Conservation (phyloP, 2,329 filamentous ascomycete species). For the Periconia sp. region DNA sequence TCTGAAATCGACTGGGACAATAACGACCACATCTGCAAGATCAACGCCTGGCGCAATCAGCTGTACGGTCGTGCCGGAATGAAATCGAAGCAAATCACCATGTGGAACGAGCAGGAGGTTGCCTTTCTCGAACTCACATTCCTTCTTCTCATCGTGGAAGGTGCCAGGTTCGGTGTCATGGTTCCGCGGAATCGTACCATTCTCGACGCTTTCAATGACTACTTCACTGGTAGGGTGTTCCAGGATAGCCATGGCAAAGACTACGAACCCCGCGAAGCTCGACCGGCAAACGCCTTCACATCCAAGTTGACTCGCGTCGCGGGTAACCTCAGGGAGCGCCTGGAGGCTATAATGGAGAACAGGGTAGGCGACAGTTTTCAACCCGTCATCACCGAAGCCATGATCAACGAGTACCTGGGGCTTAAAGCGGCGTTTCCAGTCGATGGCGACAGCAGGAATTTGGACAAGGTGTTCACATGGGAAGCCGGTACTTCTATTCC, state of each 20-base stretch:
- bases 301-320: slow-evolving; percentile 20
- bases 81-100: slow-evolving; percentile 12
- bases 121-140: slow-evolving; percentile 21
- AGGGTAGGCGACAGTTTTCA: slow-evolving; percentile 12
- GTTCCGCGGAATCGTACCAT: slow-evolving; percentile 8
- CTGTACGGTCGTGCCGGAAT: slow-evolving; percentile 24
- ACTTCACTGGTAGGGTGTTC: slow-evolving; percentile 11
- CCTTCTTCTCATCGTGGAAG: slow-evolving; percentile 16
- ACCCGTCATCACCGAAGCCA: slow-evolving; percentile 11
- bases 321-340: slow-evolving; percentile 1
- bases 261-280: slow-evolving; percentile 1
- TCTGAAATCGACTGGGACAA: slow-evolving; percentile 21
- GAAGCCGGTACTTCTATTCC: neutral
- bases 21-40: slow-evolving; percentile 17
- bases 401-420: slow-evolving; percentile 11
- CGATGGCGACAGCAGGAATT: slow-evolving; percentile 2
- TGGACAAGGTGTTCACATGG: neutral
- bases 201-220: slow-evolving; percentile 16
- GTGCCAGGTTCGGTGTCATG: slow-evolving; percentile 9
- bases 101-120: slow-evolving; percentile 21
- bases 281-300: slow-evolving; percentile 13
- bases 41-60: slow-evolving; percentile 27
- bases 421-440: slow-evolving; percentile 4
- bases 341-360: slow-evolving; percentile 3
- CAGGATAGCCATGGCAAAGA: slow-evolving; percentile 3